Evolutionary conservation across 208 protist genomes (phyloP), one percentile per base, ranked within the genome.

Genomic region (Tetramitus jugosus): DNA sequence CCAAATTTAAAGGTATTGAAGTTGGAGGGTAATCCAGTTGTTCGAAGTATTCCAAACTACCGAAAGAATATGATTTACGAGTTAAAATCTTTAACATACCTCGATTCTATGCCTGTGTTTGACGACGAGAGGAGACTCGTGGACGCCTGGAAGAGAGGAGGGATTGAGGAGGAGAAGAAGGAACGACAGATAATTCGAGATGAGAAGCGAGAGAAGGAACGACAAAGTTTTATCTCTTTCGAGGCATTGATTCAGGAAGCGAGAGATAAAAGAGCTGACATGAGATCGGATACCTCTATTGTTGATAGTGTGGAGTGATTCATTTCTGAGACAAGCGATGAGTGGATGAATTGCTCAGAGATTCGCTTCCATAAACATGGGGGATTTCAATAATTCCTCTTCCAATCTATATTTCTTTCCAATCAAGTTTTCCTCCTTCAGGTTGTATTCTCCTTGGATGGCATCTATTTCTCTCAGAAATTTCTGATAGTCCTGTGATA

Each of bases 71-170:
- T 84, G 10, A 86, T 89, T 20, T 0, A 17, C n/a, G 40, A n/a
- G 2, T 52, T 46, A 13, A 40, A 61, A 56, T 31, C 39, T 14
- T 76, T 89, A 26, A 89, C 60, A 1, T 89, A 89, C 68, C 71
- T 89, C 17, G 86, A 89, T 64, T 79, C 84, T 29, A 53, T 82
- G 23, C 84, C 83, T 45, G 81, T 88, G 7, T 84, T 81, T 49
- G 82, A 87, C 14, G 61, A 76, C 37, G 85, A 88, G 69, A 52
- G 84, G 13, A 60, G 56, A 35, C 37, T 60, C n/a, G 39, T 53
- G 0, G 43, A 77, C 10, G 85, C 85, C 10, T 87, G 81, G 82
- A 45, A 52, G 17, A 1, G 6, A 39, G 83, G 83, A 17, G 83
- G 83, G 1, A 3, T 56, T 17, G 76, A 84, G 60, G 83, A n/a